Conservation (phyloP, 2,329 filamentous ascomycete species). For the Aspergillus novoparasiticus region DNA sequence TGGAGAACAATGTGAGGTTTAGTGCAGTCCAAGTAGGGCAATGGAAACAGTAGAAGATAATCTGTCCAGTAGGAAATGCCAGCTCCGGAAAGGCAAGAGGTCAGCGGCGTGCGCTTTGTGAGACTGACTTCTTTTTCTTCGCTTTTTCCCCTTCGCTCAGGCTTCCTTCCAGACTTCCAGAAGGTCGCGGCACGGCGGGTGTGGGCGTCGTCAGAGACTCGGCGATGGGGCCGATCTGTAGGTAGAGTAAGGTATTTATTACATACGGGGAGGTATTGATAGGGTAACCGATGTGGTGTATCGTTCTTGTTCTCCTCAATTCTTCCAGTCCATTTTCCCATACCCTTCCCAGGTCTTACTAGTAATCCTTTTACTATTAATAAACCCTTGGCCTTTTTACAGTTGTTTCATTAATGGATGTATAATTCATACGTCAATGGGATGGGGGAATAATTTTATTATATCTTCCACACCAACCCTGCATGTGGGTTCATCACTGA, state of each 20-base stretch:
- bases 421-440: neutral
- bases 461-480: neutral
- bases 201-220: constrained; percentile 22
- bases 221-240: constrained; percentile 17
- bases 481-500: neutral
- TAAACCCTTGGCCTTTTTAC: neutral
- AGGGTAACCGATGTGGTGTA: neutral
- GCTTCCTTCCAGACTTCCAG: constrained; percentile 26
- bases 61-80: constrained; percentile 1
- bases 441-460: neutral
- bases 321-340: neutral
- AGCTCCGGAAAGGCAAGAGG: neutral
- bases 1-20: neutral
- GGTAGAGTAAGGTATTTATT: neutral
- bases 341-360: too few species aligned
- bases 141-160: constrained; percentile 10
- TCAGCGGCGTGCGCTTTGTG: neutral
- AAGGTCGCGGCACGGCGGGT: constrained; percentile 25
- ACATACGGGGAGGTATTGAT: neutral
- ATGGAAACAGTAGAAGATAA: constrained; percentile 1
- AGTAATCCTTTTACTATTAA: neutral
- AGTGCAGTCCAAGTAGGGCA: neutral
- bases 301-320: neutral
- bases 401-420: neutral
- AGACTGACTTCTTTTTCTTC: neutral